A percentile compares a stretch with the other conserved stretches of the same genome.
These are phyloP conservation scores for Coelastrella sp. DNA, from an alignment of 139 green algal genomes.

Conservation along the genomic window DNA sequence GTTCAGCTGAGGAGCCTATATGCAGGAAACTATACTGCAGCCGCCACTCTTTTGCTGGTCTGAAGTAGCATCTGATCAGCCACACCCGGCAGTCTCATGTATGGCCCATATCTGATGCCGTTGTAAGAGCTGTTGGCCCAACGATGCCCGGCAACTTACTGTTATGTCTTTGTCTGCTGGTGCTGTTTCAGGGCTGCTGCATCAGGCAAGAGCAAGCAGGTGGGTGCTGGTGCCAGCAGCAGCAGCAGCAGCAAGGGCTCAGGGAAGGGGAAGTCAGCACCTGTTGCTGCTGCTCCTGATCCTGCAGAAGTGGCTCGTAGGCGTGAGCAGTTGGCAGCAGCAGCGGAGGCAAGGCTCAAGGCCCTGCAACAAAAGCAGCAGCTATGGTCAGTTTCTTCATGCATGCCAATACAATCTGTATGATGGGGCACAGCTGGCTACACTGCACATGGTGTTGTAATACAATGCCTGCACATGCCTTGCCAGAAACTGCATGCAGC, in stretches of 20 bases:
- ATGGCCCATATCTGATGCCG: neutral
- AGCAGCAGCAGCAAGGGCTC: conserved; percentile 14
- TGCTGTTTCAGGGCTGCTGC: conserved; percentile 24
- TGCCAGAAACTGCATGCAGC: too few species aligned
- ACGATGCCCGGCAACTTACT: neutral
- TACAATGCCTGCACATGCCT: neutral
- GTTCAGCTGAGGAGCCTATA: neutral
- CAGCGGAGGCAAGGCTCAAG: conserved; percentile 76
- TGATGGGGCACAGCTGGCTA: neutral
- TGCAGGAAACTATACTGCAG: neutral
- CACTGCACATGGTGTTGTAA: neutral
- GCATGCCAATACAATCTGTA: neutral
- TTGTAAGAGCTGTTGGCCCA: neutral
- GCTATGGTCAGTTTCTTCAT: conserved; percentile 55
- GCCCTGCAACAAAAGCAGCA: conserved; percentile 70
- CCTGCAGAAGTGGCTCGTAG: conserved; percentile 61
- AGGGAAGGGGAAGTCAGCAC: neutral
- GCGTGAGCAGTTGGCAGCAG: conserved; percentile 77
- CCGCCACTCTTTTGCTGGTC: too few species aligned
- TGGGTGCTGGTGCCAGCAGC: conserved; percentile 27
- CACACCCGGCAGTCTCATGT: too few species aligned
- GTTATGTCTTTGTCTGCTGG: neutral
- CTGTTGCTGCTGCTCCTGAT: conserved; percentile 44
- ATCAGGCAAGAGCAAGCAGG: conserved; percentile 34
- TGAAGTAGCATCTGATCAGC: too few species aligned